These are phyloP conservation scores for Tilletiopsis washingtonensis DNA, from an alignment of 1,284 basidiomycete species.

Conservation along the genomic window DNA sequence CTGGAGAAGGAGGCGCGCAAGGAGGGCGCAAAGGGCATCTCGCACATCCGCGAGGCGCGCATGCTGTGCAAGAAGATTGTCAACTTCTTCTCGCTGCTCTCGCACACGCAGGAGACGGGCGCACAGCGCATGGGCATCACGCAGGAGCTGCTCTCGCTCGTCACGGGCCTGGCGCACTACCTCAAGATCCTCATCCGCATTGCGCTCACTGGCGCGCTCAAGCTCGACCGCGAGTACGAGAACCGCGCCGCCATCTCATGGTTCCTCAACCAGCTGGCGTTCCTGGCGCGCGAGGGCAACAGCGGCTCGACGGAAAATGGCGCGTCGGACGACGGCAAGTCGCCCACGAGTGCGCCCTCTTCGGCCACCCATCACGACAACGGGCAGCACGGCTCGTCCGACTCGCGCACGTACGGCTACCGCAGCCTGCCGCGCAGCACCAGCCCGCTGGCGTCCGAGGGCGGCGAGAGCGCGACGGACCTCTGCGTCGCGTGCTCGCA, in stretches of 20 bases:
- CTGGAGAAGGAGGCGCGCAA: conserved; percentile 81
- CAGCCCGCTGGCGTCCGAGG: conserved; percentile 19
- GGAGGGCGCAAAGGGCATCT: conserved; percentile 68
- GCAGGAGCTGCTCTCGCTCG: conserved; percentile 90
- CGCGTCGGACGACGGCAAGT: conserved; percentile 19
- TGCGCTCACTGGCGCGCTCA: conserved; percentile 88
- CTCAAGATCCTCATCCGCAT: conserved; percentile 99
- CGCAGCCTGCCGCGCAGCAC: conserved; percentile 34
- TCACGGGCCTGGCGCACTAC: conserved; percentile 96
- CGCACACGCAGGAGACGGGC: conserved; percentile 89
- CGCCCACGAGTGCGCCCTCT: not conserved
- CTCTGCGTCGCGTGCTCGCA: conserved; percentile 78
- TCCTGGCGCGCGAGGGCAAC: conserved; percentile 61
- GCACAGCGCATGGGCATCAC: conserved; percentile 88
- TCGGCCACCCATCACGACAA: not conserved
- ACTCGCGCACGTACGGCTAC: conserved; percentile 27
- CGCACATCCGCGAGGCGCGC: conserved; percentile 92
- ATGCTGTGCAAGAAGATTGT: conserved; percentile 99
- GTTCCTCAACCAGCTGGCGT: conserved; percentile 85
- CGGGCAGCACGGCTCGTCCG: not conserved
- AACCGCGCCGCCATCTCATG: conserved; percentile 74
- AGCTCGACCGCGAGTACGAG: conserved; percentile 81
- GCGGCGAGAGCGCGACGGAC: conserved; percentile 56
- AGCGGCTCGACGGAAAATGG: conserved; percentile 13
- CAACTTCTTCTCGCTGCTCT: conserved; percentile 92